Evolutionary conservation across 176 grass and related monocot genomes (phyloP).

Genomic region (Themeda triandra): DNA sequence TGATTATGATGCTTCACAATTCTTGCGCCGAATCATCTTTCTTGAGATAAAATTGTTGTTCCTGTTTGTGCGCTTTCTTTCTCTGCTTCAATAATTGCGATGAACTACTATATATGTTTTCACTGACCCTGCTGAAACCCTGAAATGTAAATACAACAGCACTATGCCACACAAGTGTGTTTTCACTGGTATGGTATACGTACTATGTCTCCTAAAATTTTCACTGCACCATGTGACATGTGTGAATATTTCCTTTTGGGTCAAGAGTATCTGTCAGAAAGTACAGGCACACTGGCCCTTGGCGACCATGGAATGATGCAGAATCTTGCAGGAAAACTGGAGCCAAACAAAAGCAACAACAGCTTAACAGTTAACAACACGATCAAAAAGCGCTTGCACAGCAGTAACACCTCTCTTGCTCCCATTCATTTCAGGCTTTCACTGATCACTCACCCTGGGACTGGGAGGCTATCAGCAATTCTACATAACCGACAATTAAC

Average conservation of each 20-base stretch:
- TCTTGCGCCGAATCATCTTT: no score
- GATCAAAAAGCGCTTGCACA: neutral
- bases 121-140: neutral
- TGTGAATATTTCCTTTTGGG: slow-evolving; percentile 25
- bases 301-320: slow-evolving; percentile 19
- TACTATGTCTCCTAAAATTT: neutral
- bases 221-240: neutral
- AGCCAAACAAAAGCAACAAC: slow-evolving; percentile 34
- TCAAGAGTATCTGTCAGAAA: slow-evolving; percentile 35
- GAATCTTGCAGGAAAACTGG: slow-evolving; percentile 30
- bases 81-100: neutral
- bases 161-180: no score
- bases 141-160: neutral
- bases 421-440: neutral
- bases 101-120: neutral
- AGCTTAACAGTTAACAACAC: slow-evolving; percentile 4
- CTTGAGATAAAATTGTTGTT: neutral
- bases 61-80: neutral
- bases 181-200: neutral
- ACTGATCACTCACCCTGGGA: neutral
- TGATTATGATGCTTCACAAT: neutral
- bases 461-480: neutral
- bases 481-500: neutral
- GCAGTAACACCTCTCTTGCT: neutral
- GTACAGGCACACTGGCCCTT: slow-evolving; percentile 24